Conservation (phyloP, 345 rosid genomes). For the Microcos paniculata region DNA sequence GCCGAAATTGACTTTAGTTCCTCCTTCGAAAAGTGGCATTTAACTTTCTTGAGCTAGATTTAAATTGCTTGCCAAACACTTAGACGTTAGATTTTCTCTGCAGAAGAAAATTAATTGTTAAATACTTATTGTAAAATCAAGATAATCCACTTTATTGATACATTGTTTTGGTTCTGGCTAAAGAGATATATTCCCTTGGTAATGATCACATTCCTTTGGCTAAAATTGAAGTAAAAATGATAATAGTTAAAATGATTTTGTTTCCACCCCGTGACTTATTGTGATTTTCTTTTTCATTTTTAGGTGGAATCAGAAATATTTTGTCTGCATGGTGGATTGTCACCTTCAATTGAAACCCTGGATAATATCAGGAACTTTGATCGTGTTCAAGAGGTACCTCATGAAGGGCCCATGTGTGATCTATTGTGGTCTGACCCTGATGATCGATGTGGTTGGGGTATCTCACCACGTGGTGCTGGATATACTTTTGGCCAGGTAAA, state of each 20-base stretch:
- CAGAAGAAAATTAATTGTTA: not conserved
- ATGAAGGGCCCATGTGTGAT: conserved; percentile 99
- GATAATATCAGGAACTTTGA: conserved; percentile 93
- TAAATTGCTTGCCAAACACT: not conserved
- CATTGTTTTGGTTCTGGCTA: not conserved
- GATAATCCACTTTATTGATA: not conserved
- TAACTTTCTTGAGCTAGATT: not conserved
- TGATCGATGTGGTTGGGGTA: conserved; percentile 99
- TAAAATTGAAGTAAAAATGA: conserved; percentile 5
- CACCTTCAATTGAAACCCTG: conserved; percentile 97
- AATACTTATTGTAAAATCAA: not conserved
- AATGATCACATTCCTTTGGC: not conserved
- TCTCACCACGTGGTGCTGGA: conserved; percentile 98
- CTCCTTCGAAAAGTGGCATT: not conserved
- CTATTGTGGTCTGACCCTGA: conserved; percentile 99
- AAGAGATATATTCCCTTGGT: not conserved
- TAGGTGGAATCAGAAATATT: conserved; percentile 98
- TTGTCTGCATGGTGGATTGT: conserved; percentile 97
- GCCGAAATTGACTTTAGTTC: not conserved
- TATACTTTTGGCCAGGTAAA: conserved; percentile 96
- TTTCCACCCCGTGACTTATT: conserved; percentile 1
- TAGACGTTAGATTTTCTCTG: not conserved
- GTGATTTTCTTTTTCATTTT: conserved; percentile 10
- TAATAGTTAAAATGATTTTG: conserved; percentile 12
- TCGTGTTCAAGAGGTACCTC: conserved; percentile 97